phyloP scores from a whole-genome alignment of 345 rosid genomes.

The Lenwebbia sp. region DNA sequence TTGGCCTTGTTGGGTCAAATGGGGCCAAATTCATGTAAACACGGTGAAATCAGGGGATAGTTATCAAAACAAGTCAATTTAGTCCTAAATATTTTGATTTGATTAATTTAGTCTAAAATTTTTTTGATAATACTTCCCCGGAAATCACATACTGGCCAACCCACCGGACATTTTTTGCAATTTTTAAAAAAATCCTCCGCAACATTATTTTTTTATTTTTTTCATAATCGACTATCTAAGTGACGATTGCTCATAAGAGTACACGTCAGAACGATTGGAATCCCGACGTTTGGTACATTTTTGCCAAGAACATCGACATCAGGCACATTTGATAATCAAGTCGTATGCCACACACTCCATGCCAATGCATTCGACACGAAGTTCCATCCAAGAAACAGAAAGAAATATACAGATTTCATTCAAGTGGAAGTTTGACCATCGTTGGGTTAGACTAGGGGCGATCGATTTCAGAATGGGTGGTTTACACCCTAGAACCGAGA shows the following conservation, averaged over 20 bases:
- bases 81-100: too few species aligned
- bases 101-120: too few species aligned
- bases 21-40: not conserved
- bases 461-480: too few species aligned
- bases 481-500: too few species aligned
- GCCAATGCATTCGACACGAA: not conserved
- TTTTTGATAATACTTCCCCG: too few species aligned
- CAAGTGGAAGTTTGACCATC: not conserved
- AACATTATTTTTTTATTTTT: too few species aligned
- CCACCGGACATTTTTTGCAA: too few species aligned
- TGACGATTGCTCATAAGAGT: not conserved
- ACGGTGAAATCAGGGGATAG: too few species aligned
- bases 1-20: not conserved
- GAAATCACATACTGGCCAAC: too few species aligned
- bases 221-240: not conserved
- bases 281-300: not conserved
- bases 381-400: not conserved
- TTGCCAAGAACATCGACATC: not conserved
- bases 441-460: not conserved
- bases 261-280: not conserved
- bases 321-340: not conserved
- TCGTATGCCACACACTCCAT: not conserved
- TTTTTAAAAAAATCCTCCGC: too few species aligned
- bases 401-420: not conserved
- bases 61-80: too few species aligned